Evolutionary conservation across 1,284 basidiomycete species (phyloP).

Genomic region (Pseudozyma sp.): DNA sequence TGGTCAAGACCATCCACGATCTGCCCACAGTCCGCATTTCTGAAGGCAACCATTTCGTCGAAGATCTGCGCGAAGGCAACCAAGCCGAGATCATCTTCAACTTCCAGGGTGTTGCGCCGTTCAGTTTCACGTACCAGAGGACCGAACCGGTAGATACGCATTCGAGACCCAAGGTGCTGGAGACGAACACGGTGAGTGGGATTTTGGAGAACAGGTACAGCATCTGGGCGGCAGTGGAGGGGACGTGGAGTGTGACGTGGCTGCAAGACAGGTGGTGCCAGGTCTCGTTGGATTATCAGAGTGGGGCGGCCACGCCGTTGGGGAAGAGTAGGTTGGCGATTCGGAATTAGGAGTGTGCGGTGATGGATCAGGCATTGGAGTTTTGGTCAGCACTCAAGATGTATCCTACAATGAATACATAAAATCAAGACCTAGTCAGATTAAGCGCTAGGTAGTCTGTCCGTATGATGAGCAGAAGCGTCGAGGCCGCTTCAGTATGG

Average conservation of each 20-base stretch:
- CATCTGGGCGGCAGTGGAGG: conserved; percentile 87
- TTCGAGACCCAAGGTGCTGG: conserved; percentile 58
- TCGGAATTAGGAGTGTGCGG: conserved; percentile 22
- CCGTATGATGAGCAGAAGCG: too few species aligned
- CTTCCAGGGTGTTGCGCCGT: conserved; percentile 89
- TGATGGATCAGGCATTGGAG: background rate
- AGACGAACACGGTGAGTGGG: conserved; percentile 73
- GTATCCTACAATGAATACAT: conserved; percentile 2
- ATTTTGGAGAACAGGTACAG: conserved; percentile 82
- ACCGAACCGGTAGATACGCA: conserved; percentile 67
- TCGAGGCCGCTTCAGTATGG: too few species aligned
- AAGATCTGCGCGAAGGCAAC: conserved; percentile 82
- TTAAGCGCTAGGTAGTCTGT: background rate
- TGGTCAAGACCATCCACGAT: conserved; percentile 81
- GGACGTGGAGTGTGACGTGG: conserved; percentile 87
- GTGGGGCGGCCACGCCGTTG: conserved; percentile 51
- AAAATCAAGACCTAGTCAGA: background rate
- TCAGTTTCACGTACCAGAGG: conserved; percentile 78
- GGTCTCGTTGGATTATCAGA: conserved; percentile 56
- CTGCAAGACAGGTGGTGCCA: conserved; percentile 83
- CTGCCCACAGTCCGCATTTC: conserved; percentile 88
- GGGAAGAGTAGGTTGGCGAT: conserved; percentile 45
- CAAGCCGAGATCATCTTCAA: conserved; percentile 92
- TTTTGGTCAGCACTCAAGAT: background rate
- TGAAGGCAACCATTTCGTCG: conserved; percentile 81